Conservation (phyloP, 2,329 filamentous ascomycete species). For the Hirsutella minnesotensis region DNA sequence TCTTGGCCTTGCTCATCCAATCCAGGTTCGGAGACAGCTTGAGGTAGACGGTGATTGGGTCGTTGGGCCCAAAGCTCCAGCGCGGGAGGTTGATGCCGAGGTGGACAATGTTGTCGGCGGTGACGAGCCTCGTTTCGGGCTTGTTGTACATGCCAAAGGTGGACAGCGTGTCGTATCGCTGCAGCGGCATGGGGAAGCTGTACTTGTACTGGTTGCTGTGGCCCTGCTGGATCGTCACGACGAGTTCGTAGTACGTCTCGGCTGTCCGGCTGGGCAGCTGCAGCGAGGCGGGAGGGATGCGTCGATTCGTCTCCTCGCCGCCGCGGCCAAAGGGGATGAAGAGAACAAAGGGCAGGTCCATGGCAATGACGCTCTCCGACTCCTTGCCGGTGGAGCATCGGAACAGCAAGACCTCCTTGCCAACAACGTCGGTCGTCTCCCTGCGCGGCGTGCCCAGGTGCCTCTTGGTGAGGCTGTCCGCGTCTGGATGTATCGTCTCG, state of each 20-base stretch:
- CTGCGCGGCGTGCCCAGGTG: slow-evolving; percentile 82
- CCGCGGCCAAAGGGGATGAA: slow-evolving; percentile 93
- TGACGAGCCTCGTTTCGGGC: slow-evolving; percentile 75
- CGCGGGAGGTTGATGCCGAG: slow-evolving; percentile 83
- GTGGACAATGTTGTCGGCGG: slow-evolving; percentile 82
- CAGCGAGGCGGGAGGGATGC: slow-evolving; percentile 84
- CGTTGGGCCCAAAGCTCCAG: slow-evolving; percentile 92
- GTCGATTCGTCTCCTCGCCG: slow-evolving; percentile 77
- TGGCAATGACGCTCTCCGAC: slow-evolving; percentile 78
- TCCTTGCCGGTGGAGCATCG: slow-evolving; percentile 75
- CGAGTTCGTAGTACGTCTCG: slow-evolving; percentile 93
- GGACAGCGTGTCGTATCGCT: slow-evolving; percentile 89
- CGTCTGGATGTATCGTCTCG: slow-evolving; percentile 93
- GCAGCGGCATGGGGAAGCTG: slow-evolving; percentile 78
- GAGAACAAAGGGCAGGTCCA: slow-evolving; percentile 94
- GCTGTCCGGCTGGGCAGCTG: slow-evolving; percentile 87
- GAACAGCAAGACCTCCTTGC: slow-evolving; percentile 89
- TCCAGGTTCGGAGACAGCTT: slow-evolving; percentile 86
- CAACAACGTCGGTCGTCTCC: slow-evolving; percentile 84
- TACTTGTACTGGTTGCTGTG: slow-evolving; percentile 81
- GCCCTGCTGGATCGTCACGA: slow-evolving; percentile 90
- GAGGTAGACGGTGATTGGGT: slow-evolving; percentile 93
- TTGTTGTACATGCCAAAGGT: slow-evolving; percentile 99
- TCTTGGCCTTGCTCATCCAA: slow-evolving; percentile 80
- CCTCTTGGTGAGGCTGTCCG: slow-evolving; percentile 87